Evolutionary conservation across 2,329 filamentous ascomycete genomes (phyloP).

Genomic region (Clonostachys solani): DNA sequence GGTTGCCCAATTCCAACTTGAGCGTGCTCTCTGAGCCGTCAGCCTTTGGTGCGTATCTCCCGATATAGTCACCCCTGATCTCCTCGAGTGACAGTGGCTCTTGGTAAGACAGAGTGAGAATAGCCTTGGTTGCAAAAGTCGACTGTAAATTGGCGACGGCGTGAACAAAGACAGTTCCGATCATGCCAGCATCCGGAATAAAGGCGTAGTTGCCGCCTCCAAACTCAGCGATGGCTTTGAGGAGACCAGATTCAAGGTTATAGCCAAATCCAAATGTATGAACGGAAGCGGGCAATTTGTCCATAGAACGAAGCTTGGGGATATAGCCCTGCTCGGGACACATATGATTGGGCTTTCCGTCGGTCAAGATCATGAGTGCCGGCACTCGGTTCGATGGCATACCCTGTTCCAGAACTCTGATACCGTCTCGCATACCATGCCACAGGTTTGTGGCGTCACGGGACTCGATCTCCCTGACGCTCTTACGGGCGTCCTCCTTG

Average conservation of each 20-base stretch:
- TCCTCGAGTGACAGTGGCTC: constrained; percentile 28
- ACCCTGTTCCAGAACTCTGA: constrained; percentile 36
- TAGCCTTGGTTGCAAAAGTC: constrained; percentile 47
- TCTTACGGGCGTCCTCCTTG: constrained; percentile 34
- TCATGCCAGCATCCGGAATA: constrained; percentile 59
- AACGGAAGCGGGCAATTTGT: constrained; percentile 32
- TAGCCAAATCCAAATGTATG: constrained; percentile 32
- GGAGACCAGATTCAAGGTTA: constrained; percentile 33
- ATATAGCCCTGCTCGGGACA: constrained; percentile 49
- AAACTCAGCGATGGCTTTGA: constrained; percentile 57
- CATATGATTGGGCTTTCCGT: constrained; percentile 51
- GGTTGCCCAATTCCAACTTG: constrained; percentile 39
- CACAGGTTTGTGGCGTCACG: constrained; percentile 48
- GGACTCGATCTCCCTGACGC: constrained; percentile 35
- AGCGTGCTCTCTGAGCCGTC: constrained; percentile 16
- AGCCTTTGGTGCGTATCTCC: constrained; percentile 16
- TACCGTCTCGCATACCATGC: constrained; percentile 47
- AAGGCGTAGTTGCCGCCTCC: constrained; percentile 55
- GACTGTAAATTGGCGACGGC: constrained; percentile 57
- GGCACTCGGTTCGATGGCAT: constrained; percentile 31
- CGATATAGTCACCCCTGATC: constrained; percentile 31
- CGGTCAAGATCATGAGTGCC: constrained; percentile 49
- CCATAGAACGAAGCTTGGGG: constrained; percentile 40
- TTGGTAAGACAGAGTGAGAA: constrained; percentile 34
- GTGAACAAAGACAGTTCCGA: constrained; percentile 59